phyloP scores from a whole-genome alignment of 2,329 filamentous ascomycete genomes.

The Fusarium bactridioides region DNA sequence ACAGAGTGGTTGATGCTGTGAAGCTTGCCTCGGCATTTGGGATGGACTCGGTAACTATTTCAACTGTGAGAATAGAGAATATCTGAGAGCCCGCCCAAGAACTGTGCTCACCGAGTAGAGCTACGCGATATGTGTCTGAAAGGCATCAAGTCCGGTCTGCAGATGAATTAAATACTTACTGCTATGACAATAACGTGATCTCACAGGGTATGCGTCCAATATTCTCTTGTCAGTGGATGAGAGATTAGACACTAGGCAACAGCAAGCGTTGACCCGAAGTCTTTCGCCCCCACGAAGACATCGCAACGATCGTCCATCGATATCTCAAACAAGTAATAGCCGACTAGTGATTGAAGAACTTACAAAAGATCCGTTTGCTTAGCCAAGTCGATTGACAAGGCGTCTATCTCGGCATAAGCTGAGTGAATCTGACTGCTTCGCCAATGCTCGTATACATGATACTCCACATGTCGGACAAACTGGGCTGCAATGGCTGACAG shows the following conservation, averaged over 20 bases:
- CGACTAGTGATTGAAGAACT: not conserved
- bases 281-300: not conserved
- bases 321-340: not conserved
- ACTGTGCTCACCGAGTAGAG: slow-evolving; percentile 73
- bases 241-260: not conserved
- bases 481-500: not conserved
- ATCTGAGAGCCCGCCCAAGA: slow-evolving; percentile 77
- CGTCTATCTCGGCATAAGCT: not conserved
- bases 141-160: not conserved
- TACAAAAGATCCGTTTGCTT: not conserved
- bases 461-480: not conserved
- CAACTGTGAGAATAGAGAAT: slow-evolving; percentile 77
- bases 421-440: not conserved
- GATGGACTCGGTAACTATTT: no score
- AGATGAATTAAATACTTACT: rapidly evolving
- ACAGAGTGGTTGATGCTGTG: no score
- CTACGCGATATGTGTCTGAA: not conserved
- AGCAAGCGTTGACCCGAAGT: not conserved
- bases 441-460: not conserved
- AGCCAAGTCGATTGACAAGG: not conserved
- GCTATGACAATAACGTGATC: not conserved
- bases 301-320: not conserved
- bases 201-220: not conserved
- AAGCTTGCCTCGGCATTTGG: no score
- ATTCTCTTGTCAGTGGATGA: no score